Percentiles rank a stretch among this genome's conserved stretches.
Evolutionary conservation across 2,329 filamentous ascomycete genomes (phyloP).

Genomic region (Stemphylium vesicarium): DNA sequence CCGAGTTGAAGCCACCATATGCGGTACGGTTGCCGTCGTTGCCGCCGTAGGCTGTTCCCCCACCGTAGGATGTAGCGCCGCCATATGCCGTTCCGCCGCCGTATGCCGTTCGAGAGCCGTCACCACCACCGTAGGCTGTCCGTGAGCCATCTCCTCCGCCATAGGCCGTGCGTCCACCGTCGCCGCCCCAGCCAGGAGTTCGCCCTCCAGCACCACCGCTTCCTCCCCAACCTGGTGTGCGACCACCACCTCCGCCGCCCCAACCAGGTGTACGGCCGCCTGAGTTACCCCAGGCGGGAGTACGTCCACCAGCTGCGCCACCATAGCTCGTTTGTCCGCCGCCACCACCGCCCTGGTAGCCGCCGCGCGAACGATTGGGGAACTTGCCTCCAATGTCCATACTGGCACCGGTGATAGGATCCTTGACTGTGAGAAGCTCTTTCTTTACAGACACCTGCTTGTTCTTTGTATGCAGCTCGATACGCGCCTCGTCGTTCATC

Average conservation of each 20-base stretch:
- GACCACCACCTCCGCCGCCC: conserved; percentile 53
- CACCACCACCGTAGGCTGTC: conserved; percentile 48
- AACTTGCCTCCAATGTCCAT: conserved; percentile 65
- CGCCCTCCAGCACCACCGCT: conserved; percentile 42
- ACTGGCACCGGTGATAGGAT: conserved; percentile 76
- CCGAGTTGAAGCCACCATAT: conserved; percentile 58
- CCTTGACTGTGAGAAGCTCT: conserved; percentile 81
- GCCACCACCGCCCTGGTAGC: conserved; percentile 35
- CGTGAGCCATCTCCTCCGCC: conserved; percentile 47
- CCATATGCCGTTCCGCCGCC: conserved; percentile 73
- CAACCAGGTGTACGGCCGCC: conserved; percentile 56
- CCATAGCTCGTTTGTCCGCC: conserved; percentile 45
- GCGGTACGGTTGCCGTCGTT: conserved; percentile 49
- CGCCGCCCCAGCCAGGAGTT: conserved; percentile 45
- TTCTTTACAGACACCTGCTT: conserved; percentile 88
- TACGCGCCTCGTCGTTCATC: conserved; percentile 81
- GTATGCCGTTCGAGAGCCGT: conserved; percentile 53
- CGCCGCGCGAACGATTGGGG: conserved; percentile 46
- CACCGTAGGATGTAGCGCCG: conserved; percentile 74
- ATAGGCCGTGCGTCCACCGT: conserved; percentile 58
- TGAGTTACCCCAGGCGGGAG: conserved; percentile 43
- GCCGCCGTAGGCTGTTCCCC: conserved; percentile 40
- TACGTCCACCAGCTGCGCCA: conserved; percentile 48
- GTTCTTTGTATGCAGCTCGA: conserved; percentile 93
- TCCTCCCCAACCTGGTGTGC: conserved; percentile 56